phyloP scores from a whole-genome alignment of 2,329 filamentous ascomycete genomes.

The Fusarium devonianum region DNA sequence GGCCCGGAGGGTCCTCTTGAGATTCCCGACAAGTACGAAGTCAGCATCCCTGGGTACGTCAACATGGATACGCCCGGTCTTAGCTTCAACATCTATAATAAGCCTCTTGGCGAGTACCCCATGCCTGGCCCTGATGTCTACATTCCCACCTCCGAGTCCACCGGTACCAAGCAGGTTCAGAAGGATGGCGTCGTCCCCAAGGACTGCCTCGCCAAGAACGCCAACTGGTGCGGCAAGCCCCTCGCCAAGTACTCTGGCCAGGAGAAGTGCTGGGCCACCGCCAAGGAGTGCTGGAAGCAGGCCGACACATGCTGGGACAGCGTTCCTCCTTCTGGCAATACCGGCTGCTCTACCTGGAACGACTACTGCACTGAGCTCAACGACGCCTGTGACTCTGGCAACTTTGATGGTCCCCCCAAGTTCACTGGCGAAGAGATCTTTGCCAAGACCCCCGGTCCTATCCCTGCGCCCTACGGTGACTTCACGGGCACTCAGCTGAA shows the following conservation, averaged over 20 bases:
- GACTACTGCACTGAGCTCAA: conserved; percentile 63
- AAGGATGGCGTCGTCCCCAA: conserved; percentile 60
- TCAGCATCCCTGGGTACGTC: conserved; percentile 73
- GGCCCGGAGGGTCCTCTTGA: conserved; percentile 54
- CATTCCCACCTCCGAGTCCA: conserved; percentile 45
- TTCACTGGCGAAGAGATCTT: conserved; percentile 47
- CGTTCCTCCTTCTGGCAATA: conserved; percentile 65
- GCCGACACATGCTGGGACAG: conserved; percentile 64
- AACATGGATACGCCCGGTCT: conserved; percentile 61
- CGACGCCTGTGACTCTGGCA: conserved; percentile 50
- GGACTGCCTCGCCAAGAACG: conserved; percentile 69
- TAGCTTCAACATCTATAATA: conserved; percentile 69
- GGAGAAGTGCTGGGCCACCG: conserved; percentile 66
- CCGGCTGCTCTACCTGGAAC: conserved; percentile 68
- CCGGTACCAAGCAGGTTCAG: conserved; percentile 33
- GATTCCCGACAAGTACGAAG: conserved; percentile 57
- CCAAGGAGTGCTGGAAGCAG: conserved; percentile 66
- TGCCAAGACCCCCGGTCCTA: conserved; percentile 43
- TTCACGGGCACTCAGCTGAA: conserved; percentile 33
- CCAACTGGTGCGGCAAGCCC: conserved; percentile 74
- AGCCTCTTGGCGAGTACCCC: conserved; percentile 54
- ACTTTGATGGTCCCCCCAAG: conserved; percentile 58
- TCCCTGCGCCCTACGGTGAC: conserved; percentile 44
- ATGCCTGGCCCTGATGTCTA: conserved; percentile 65
- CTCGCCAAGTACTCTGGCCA: conserved; percentile 63